Evolutionary conservation across 345 rosid species (phyloP).

Genomic region (Turnera subulata): DNA sequence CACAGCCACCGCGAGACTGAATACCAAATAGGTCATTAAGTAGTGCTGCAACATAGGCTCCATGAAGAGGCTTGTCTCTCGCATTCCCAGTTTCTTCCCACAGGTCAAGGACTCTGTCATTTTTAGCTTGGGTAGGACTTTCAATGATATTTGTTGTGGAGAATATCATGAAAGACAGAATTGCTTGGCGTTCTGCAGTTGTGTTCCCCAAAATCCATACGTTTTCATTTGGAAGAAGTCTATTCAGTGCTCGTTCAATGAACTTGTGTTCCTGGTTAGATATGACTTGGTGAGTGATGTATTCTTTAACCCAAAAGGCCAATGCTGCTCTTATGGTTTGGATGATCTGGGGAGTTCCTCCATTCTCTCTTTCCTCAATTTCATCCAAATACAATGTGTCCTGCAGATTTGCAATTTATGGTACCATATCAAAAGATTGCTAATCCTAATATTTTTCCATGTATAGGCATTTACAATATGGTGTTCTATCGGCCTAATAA

Average conservation of each 20-base stretch:
- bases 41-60: constrained; percentile 45
- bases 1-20: constrained; percentile 63
- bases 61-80: constrained; percentile 53
- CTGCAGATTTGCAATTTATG: constrained; percentile 21
- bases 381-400: constrained; percentile 43
- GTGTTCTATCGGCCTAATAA: too few relatives aligned
- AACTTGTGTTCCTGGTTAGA: constrained; percentile 28
- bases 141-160: constrained; percentile 20
- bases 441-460: too few relatives aligned
- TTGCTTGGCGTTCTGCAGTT: constrained; percentile 32
- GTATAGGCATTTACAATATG: not conserved
- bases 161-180: constrained; percentile 48
- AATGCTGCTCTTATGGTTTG: constrained; percentile 51
- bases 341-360: constrained; percentile 58
- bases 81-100: constrained; percentile 39
- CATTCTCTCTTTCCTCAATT: constrained; percentile 54
- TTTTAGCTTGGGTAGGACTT: not conserved
- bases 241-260: constrained; percentile 36
- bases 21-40: constrained; percentile 65
- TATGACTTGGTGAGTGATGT: constrained; percentile 31
- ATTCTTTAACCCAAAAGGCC: constrained; percentile 60
- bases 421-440: too few relatives aligned
- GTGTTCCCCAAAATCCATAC: constrained; percentile 44
- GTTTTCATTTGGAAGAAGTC: constrained; percentile 40
- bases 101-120: constrained; percentile 16